Evolutionary conservation across 306 rosid genomes (phyloP).

Genomic region (Castanea mollissima): DNA sequence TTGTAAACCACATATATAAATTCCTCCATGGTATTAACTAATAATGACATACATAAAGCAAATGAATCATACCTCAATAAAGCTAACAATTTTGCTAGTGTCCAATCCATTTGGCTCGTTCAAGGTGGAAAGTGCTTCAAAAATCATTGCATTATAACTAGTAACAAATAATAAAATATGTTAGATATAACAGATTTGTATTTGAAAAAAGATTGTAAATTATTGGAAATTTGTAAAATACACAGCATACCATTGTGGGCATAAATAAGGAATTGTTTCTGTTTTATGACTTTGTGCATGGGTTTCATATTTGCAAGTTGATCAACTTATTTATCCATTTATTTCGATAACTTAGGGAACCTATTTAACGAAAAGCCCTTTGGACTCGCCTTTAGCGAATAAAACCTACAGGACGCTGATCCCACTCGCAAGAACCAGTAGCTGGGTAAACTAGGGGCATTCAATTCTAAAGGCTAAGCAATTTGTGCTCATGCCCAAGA

Average conservation of each 20-base stretch:
- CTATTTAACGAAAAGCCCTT: too few relatives aligned
- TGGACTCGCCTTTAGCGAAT: too few relatives aligned
- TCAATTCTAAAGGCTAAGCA: too few relatives aligned
- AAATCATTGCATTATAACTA: constrained; percentile 36
- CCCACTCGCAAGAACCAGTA: too few relatives aligned
- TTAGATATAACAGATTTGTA: background rate
- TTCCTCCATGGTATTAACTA: background rate
- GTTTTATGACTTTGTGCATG: background rate
- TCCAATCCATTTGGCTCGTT: constrained; percentile 39
- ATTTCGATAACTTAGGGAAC: too few relatives aligned
- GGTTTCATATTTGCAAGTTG: background rate
- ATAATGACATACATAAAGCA: background rate
- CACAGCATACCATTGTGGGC: background rate
- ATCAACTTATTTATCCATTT: too few relatives aligned
- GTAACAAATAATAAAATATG: background rate
- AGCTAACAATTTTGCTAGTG: constrained; percentile 32
- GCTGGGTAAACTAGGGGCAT: too few relatives aligned
- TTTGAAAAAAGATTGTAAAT: background rate
- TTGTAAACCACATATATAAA: background rate
- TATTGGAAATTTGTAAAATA: background rate
- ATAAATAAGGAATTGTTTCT: background rate
- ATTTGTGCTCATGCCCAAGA: too few relatives aligned
- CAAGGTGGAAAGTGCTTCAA: constrained; percentile 34
- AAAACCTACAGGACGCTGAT: too few relatives aligned
- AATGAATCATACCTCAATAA: constrained; percentile 34